A percentile compares a stretch with the other conserved stretches of the same genome.
Conservation (phyloP, 768 basidiomycete species). For the Heimioporus sp. region DNA sequence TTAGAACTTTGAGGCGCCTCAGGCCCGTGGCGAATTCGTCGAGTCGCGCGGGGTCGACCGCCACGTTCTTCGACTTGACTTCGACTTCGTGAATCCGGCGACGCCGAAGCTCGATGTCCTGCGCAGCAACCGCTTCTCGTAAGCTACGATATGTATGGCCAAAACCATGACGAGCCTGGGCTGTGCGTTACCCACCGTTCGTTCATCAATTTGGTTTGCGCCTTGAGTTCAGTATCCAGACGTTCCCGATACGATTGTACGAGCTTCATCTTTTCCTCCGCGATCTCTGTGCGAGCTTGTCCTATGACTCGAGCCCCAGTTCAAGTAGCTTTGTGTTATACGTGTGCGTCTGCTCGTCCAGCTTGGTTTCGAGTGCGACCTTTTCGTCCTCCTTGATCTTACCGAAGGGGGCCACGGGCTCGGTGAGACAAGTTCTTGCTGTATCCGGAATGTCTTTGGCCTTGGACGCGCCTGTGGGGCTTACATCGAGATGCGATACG, state of each 20-base stretch:
- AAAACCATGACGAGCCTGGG: not conserved
- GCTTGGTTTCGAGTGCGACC: constrained; percentile 53
- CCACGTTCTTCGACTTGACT: constrained; percentile 94
- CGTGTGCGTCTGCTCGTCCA: constrained; percentile 84
- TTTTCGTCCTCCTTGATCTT: constrained; percentile 80
- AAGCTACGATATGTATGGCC: constrained; percentile 52
- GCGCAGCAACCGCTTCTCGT: constrained; percentile 91
- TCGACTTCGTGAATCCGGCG: constrained; percentile 97
- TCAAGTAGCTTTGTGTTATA: constrained; percentile 80
- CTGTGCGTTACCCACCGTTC: constrained; percentile 63
- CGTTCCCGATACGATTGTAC: constrained; percentile 81
- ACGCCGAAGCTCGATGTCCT: constrained; percentile 96
- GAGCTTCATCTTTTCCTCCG: constrained; percentile 72
- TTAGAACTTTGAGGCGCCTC: constrained; percentile 87
- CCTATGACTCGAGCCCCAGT: constrained; percentile 81
- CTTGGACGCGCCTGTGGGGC: constrained; percentile 63
- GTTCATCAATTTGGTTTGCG: constrained; percentile 91
- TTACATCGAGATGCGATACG: constrained; percentile 75
- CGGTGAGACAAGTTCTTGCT: constrained; percentile 78
- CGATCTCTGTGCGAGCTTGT: constrained; percentile 78
- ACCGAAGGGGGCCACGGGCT: constrained; percentile 74
- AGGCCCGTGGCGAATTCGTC: constrained; percentile 89
- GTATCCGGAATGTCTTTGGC: constrained; percentile 74
- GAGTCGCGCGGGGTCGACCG: constrained; percentile 89
- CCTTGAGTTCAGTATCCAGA: constrained; percentile 79